Conservation (phyloP, 2,329 filamentous ascomycete genomes). For the Paraphoma sp. region DNA sequence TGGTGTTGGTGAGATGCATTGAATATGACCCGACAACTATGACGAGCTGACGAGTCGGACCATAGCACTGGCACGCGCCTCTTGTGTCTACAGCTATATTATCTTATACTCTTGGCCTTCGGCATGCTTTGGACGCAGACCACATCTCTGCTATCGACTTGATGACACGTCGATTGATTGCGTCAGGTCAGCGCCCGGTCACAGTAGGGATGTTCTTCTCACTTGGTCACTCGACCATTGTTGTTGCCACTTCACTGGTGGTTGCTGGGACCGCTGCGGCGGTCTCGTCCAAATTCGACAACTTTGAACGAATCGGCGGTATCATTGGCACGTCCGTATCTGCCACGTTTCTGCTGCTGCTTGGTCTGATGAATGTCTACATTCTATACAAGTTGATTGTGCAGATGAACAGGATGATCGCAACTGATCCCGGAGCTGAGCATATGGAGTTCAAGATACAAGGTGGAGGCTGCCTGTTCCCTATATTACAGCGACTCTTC, state of each 20-base stretch:
- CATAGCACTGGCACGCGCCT: constrained; percentile 51
- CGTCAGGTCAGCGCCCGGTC: constrained; percentile 82
- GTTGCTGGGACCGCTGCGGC: constrained; percentile 91
- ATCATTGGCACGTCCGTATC: constrained; percentile 91
- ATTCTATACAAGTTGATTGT: constrained; percentile 80
- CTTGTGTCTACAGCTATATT: constrained; percentile 83
- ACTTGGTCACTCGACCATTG: constrained; percentile 91
- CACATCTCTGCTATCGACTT: constrained; percentile 92
- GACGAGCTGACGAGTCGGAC: no score
- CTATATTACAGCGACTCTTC: constrained; percentile 77
- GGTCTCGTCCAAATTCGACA: constrained; percentile 79
- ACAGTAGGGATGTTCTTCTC: constrained; percentile 96
- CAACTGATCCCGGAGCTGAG: constrained; percentile 53
- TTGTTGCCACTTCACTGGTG: constrained; percentile 86
- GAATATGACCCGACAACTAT: background rate
- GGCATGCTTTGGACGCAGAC: constrained; percentile 97
- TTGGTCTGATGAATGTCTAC: constrained; percentile 85
- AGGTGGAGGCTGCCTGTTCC: constrained; percentile 76
- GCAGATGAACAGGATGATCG: constrained; percentile 69
- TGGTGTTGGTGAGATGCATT: constrained; percentile 58
- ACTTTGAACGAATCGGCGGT: constrained; percentile 79
- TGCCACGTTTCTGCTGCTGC: constrained; percentile 79
- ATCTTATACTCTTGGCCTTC: constrained; percentile 85
- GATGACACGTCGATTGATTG: constrained; percentile 88
- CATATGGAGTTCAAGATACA: constrained; percentile 70